A percentile compares a stretch with the other conserved stretches of the same genome.
Conservation (phyloP, 305 asterid species). For the Coffea humblotiana region DNA sequence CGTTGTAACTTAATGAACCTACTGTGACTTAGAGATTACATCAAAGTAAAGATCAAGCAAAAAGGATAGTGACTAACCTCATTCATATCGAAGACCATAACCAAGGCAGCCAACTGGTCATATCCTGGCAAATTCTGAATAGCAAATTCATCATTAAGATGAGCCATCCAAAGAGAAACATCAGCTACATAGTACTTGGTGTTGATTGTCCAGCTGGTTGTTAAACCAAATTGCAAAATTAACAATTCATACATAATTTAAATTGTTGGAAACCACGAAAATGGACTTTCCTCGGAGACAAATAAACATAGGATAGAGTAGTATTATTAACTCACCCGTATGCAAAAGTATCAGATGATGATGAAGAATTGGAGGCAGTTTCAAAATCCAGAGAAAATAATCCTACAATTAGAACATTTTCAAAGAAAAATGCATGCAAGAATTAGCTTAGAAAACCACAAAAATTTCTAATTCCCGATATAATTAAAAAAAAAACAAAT, state of each 20-base stretch:
- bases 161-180: conserved; percentile 74
- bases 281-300: not conserved
- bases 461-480: not conserved
- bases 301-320: not conserved
- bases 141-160: conserved; percentile 57
- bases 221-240: conserved; percentile 23
- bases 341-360: conserved; percentile 51
- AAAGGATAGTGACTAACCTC: conserved; percentile 52
- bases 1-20: not conserved
- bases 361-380: conserved; percentile 53
- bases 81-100: conserved; percentile 78
- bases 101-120: conserved; percentile 62
- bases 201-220: conserved; percentile 83
- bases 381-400: conserved; percentile 65
- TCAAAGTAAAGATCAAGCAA: conserved; percentile 20
- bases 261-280: not conserved
- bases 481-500: not conserved
- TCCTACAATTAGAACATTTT: conserved; percentile 41
- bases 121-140: conserved; percentile 41
- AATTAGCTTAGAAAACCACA: not conserved
- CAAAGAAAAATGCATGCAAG: not conserved
- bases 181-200: conserved; percentile 89
- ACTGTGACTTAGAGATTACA: conserved; percentile 6
- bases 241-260: conserved; percentile 10
- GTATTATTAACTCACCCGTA: conserved; percentile 55